Conservation (phyloP, 306 rosid species). For the Quercus rubra region DNA sequence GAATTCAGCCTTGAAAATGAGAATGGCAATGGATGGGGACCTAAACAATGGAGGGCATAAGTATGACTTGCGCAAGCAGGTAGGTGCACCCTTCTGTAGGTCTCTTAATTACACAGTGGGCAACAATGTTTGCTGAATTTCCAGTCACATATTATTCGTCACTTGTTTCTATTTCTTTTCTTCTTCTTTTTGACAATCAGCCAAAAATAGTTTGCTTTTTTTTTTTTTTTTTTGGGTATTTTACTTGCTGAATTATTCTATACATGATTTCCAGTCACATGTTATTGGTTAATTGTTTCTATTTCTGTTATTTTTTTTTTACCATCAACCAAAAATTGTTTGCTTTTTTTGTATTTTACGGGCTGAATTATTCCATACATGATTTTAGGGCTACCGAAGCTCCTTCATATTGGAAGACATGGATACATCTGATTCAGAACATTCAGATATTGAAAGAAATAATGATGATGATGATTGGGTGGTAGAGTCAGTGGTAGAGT, state of each 20-base stretch:
- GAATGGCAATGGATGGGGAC: slow-evolving; percentile 12
- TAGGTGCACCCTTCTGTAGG: slow-evolving; percentile 14
- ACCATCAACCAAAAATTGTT: not conserved
- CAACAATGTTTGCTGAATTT: not conserved
- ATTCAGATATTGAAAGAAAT: slow-evolving; percentile 30
- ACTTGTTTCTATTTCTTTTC: not conserved
- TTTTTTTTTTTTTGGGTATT: too few relatives aligned
- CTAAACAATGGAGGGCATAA: slow-evolving; percentile 38
- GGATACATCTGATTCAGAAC: slow-evolving; percentile 72
- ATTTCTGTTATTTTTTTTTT: not conserved
- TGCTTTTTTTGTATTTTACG: not conserved
- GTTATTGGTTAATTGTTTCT: not conserved
- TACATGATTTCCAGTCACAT: too few relatives aligned
- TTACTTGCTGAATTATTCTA: too few relatives aligned
- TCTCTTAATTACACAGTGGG: not conserved
- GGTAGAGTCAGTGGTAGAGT: not conserved
- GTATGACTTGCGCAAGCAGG: slow-evolving; percentile 61
- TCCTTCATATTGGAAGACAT: slow-evolving; percentile 67
- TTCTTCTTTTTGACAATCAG: not conserved
- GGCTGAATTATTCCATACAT: not conserved
- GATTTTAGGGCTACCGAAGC: slow-evolving; percentile 51
- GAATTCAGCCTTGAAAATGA: slow-evolving; percentile 44
- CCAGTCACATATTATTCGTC: not conserved
- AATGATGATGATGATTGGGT: slow-evolving; percentile 53
- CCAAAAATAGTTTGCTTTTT: not conserved